Evolutionary conservation across 768 basidiomycete genomes (phyloP), one percentile per base, ranked within the genome.

Genomic region (Russula sp.): DNA sequence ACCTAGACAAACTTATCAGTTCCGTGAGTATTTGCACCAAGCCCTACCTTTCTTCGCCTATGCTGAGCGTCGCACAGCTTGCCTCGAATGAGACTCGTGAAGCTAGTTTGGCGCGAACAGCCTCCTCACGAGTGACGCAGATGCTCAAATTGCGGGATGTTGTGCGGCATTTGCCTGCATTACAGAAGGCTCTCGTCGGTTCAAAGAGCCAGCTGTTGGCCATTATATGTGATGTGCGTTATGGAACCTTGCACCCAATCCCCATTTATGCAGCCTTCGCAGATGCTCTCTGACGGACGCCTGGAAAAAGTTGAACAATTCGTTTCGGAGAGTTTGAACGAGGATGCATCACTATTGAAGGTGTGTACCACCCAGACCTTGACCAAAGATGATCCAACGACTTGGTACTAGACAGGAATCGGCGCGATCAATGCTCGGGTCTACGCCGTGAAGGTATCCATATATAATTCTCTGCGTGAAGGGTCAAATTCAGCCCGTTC

Each of bases 1-100:
- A 98, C 68, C 81, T 96, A 32, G 95, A 98, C 72, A 94, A 89
- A 69, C 75, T 97, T 7, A 87, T 93, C 39, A 83, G 81, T 50
- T 82, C 82, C 32, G 89, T 87, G 68, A 61, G 77, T 65, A 2
- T 18, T 14, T 47, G 16, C 14, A 52, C 22, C 7, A 11, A 29
- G 3, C 36, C 14, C 22, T 43, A 29, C 14, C 46, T 2, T 5
- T 42, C 7, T 29, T 54, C 35, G 29, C 22, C 25, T n/a, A 56
- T 29, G 11, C 50, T 58, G 7, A 54, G 39, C 22, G 49, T 39
- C 35, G n/a, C 32, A 16, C n/a, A 93, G 89, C 80, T 92, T 36
- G 84, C 81, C 2, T 78, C 83, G 0, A 82, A 80, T 14, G 87
- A 90, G 73, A 78, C 81, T 3, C 78, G 79, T 22, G 74, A 76